Evolutionary conservation across 805 yeast genomes (phyloP).

Genomic region (Saccharomycopsis schoenii): DNA sequence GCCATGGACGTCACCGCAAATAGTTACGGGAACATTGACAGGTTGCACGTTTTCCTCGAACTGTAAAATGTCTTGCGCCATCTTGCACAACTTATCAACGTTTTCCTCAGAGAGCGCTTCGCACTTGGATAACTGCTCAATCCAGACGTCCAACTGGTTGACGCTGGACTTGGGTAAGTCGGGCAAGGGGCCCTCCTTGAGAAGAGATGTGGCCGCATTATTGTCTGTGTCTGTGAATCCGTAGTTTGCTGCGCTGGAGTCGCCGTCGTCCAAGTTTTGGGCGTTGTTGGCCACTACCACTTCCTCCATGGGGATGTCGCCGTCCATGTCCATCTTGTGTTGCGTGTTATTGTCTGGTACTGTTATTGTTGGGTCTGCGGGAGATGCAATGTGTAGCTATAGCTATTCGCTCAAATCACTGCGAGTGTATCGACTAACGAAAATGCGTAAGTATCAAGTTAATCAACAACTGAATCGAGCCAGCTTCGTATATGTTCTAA

Average conservation of each 20-base stretch:
- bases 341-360: not conserved
- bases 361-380: no score
- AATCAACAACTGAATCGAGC: no score
- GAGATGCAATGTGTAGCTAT: no score
- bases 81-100: constrained; percentile 69
- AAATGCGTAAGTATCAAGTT: no score
- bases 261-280: constrained; percentile 27
- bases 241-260: constrained; percentile 25
- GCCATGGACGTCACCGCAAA: constrained; percentile 96
- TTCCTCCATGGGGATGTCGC: constrained; percentile 81
- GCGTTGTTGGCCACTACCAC: constrained; percentile 39
- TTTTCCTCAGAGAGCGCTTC: constrained; percentile 75
- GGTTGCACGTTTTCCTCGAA: constrained; percentile 94
- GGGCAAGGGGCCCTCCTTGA: constrained; percentile 29
- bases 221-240: constrained; percentile 23
- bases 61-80: constrained; percentile 87
- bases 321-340: constrained; percentile 57
- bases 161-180: constrained; percentile 36
- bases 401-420: no score
- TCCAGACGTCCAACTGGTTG: constrained; percentile 79
- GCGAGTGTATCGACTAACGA: no score
- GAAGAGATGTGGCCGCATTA: constrained; percentile 25
- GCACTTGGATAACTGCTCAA: constrained; percentile 67
- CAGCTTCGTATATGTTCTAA: no score
- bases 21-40: constrained; percentile 90